Evolutionary conservation across 768 basidiomycete genomes (phyloP).

Genomic region (Leucosporidium yakuticum): DNA sequence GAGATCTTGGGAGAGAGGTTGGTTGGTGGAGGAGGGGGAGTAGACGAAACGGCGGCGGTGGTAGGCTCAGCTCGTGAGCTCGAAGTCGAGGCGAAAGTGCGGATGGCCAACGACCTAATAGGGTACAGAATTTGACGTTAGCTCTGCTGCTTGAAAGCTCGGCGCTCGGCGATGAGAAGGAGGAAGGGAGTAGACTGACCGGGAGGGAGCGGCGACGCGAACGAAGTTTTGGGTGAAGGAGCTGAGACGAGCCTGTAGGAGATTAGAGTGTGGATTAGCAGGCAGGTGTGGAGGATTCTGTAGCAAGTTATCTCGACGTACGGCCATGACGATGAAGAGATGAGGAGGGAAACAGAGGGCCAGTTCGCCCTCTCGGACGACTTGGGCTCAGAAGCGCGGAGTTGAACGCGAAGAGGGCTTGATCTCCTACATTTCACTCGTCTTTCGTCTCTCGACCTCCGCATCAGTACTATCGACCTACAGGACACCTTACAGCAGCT

Average conservation of each 20-base stretch:
- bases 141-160: background rate
- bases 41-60: constrained; percentile 7
- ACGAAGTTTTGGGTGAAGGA: constrained; percentile 8
- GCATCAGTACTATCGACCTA: too few species aligned
- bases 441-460: too few species aligned
- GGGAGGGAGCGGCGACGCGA: background rate
- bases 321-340: too few species aligned
- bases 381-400: too few species aligned
- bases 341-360: too few species aligned
- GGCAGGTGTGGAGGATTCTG: too few species aligned
- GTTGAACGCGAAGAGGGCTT: too few species aligned
- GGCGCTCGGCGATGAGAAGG: background rate
- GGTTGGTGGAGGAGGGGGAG: constrained; percentile 2
- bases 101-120: background rate
- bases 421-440: too few species aligned
- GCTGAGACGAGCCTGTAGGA: background rate
- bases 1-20: constrained; percentile 53
- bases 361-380: too few species aligned
- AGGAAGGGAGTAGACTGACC: background rate
- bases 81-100: constrained; percentile 2
- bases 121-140: background rate
- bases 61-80: constrained; percentile 4
- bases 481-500: too few species aligned
- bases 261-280: background rate
- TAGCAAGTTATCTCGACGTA: too few species aligned